These are phyloP conservation scores for Fusarium nygamai DNA, from an alignment of 2,329 filamentous ascomycete species.

Conservation along the genomic window DNA sequence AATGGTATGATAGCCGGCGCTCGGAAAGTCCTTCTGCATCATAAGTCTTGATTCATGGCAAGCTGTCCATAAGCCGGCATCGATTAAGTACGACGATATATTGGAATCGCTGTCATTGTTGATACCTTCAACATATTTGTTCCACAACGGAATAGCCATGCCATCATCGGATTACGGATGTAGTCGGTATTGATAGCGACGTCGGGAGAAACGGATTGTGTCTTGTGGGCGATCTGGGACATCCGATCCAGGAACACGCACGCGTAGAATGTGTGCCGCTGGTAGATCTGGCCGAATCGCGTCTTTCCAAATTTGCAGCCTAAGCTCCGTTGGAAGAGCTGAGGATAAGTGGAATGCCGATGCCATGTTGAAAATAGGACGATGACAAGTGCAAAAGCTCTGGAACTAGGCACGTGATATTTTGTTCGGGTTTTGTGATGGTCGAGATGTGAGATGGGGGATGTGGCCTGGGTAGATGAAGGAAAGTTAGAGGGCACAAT, in stretches of 20 bases:
- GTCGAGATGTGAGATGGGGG: not conserved
- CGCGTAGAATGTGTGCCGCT: rapidly evolving
- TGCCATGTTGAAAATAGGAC: not conserved
- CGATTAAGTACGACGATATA: not conserved
- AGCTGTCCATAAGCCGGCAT: not conserved
- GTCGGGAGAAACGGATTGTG: not conserved
- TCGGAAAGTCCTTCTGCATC: not conserved
- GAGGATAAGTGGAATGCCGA: not conserved
- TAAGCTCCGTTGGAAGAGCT: not conserved
- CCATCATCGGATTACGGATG: not conserved
- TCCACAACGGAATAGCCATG: not conserved
- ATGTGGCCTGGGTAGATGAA: not conserved
- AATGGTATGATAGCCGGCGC: no score
- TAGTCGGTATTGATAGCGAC: not conserved
- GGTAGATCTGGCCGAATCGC: not conserved
- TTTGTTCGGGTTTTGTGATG: not conserved
- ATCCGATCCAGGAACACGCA: not conserved
- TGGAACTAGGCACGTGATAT: not conserved
- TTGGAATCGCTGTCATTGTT: not conserved
- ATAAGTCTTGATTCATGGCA: not conserved
- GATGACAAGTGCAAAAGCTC: rapidly evolving
- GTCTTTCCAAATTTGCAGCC: not conserved
- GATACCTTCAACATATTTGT: no score
- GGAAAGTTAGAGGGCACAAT: not conserved
- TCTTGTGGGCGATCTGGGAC: not conserved